Percentiles rank a stretch among this genome's conserved stretches.
These are phyloP conservation scores for Stenogyne calaminthoides DNA, from an alignment of 305 asterid genomes.

Conservation along the genomic window DNA sequence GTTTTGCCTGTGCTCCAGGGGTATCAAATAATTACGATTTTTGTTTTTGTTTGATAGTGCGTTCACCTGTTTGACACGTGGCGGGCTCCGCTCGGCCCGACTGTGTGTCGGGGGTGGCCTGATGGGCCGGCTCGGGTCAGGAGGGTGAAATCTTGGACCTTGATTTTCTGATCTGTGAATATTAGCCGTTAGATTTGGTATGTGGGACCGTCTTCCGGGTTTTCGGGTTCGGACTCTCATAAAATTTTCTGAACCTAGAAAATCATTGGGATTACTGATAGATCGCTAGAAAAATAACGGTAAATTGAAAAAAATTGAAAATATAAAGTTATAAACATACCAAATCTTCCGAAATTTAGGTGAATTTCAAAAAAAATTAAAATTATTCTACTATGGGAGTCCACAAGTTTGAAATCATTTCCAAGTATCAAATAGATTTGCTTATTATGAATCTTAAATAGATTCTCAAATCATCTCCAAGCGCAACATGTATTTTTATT, in stretches of 20 bases:
- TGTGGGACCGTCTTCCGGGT: slow-evolving; percentile 5
- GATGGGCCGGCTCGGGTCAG: slow-evolving; percentile 14
- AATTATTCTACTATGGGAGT: background rate
- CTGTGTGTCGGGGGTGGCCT: slow-evolving; percentile 31
- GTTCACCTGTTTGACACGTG: slow-evolving; percentile 25
- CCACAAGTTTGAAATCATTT: background rate
- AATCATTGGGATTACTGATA: background rate
- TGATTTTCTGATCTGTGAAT: slow-evolving; percentile 11
- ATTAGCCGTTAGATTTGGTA: slow-evolving; percentile 8
- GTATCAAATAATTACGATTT: slow-evolving; percentile 2
- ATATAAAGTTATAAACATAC: too few relatives aligned
- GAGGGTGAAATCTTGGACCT: background rate
- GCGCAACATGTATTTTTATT: background rate
- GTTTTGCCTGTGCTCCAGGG: slow-evolving; percentile 23
- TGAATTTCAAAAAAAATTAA: background rate
- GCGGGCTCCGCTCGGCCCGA: background rate
- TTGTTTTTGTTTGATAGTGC: background rate
- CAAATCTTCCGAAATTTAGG: background rate
- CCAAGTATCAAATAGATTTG: background rate
- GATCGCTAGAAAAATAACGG: background rate
- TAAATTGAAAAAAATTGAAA: background rate
- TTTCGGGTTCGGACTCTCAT: slow-evolving; percentile 11
- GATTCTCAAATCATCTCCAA: background rate
- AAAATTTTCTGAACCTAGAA: background rate
- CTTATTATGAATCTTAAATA: background rate